Evolutionary conservation across 2,329 filamentous ascomycete genomes (phyloP), one percentile per base, ranked within the genome.

Genomic region (Pseudodiploospora longispora): DNA sequence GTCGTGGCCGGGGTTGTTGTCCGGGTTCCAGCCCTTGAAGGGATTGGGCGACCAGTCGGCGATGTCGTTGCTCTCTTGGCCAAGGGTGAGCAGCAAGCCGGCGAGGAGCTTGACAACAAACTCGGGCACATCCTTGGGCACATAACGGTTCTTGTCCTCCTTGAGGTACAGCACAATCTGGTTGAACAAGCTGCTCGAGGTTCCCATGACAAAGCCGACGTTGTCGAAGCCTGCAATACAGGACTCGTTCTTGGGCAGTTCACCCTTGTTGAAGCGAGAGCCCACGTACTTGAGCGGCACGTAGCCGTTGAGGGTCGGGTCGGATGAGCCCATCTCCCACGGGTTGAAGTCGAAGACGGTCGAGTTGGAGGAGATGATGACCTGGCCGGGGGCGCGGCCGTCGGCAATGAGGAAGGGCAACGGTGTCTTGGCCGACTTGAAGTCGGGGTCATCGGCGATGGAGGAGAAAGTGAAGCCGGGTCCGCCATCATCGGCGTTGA

Each of bases 151-250:
- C 19, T 59, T 68, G 36, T 53, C 67, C 46, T 69, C 59, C 56
- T 69, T 28, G 80, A 93, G 33, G 80, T 94, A 72, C 74, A 94
- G 72, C 44, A 82, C 70, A 55, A 55, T 72, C 71, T 59, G 69
- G 66, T 94, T 94, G 71, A 94, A 94, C 4, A 94, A 71, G 6
- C 83, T 82, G 10, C 83, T 87, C 8, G 83, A 88, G 1, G 87
- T 93, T 47, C 87, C 87, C 78, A 91, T 87, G 30, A 93, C 70
- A 55, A 80, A 94, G 2, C 85, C 85, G 6, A 78, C 78, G 53
- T 87, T 89, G 62, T 94, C 87, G 52, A 88, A 90, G 1, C 87
- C 87, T 27, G 58, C 58, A 29, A 72, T 64, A 50, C 78, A 71
- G 2, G 51, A 59, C 50, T 72, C 69, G 56, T 72, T 72, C 30